Conservation (phyloP, 2,329 filamentous ascomycete genomes). For the Venturia asperata region DNA sequence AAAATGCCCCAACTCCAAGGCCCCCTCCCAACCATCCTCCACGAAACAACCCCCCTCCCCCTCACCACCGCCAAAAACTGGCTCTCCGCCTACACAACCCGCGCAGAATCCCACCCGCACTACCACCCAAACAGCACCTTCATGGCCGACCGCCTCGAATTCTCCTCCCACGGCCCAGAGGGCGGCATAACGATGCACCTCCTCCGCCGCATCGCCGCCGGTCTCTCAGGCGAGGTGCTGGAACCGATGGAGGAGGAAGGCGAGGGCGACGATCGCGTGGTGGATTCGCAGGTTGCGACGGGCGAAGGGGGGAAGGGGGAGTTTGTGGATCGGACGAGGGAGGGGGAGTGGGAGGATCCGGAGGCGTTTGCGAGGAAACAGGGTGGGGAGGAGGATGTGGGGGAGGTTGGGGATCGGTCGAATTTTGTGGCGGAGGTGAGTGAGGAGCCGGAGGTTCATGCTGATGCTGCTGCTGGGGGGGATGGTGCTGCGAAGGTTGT, state of each 20-base stretch:
- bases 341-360: slow-evolving; percentile 36
- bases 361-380: slow-evolving; percentile 37
- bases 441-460: slow-evolving; percentile 19
- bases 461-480: too few species aligned
- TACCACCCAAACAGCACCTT: slow-evolving; percentile 44
- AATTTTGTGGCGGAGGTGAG: slow-evolving; percentile 24
- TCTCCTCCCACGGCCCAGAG: slow-evolving; percentile 32
- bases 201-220: slow-evolving; percentile 46
- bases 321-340: slow-evolving; percentile 16
- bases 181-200: slow-evolving; percentile 46
- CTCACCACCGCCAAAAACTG: slow-evolving; percentile 29
- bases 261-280: slow-evolving; percentile 20
- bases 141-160: slow-evolving; percentile 34
- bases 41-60: slow-evolving; percentile 29
- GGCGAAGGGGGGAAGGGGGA: not conserved
- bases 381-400: slow-evolving; percentile 31
- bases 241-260: slow-evolving; percentile 20
- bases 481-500: slow-evolving; percentile 27
- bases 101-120: slow-evolving; percentile 36
- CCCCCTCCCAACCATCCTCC: slow-evolving; percentile 31
- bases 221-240: slow-evolving; percentile 41
- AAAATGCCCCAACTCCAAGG: slow-evolving; percentile 31
- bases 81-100: slow-evolving; percentile 36
- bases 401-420: slow-evolving; percentile 33
- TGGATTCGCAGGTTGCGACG: slow-evolving; percentile 17